Evolutionary conservation across 345 rosid species (phyloP).

Genomic region (Lepidium sativum): DNA sequence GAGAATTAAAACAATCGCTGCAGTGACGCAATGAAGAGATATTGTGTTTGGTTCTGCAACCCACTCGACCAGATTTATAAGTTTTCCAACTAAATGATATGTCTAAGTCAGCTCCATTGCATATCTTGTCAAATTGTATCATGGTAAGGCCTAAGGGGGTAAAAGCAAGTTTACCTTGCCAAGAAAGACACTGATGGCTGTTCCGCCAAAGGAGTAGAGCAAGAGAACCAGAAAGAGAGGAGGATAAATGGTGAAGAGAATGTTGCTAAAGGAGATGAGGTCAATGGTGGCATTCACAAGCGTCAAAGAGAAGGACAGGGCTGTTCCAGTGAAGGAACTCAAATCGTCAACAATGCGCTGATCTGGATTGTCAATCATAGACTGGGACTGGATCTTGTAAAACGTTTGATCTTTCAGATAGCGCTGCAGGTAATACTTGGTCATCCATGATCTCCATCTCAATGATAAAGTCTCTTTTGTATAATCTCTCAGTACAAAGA

Average conservation of each 20-base stretch:
- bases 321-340: conserved; percentile 80
- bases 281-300: conserved; percentile 80
- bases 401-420: conserved; percentile 63
- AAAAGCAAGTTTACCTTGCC: conserved; percentile 54
- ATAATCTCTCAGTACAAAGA: conserved; percentile 89
- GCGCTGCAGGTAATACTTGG: conserved; percentile 73
- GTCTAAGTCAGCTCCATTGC: background rate
- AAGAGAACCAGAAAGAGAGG: conserved; percentile 76
- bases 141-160: background rate
- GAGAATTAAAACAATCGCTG: background rate
- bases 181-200: conserved; percentile 68
- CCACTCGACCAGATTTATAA: background rate
- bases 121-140: background rate
- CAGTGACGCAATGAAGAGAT: background rate
- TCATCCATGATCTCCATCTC: conserved; percentile 99
- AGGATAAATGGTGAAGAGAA: conserved; percentile 84
- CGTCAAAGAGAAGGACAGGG: conserved; percentile 77
- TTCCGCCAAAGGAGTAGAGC: conserved; percentile 79
- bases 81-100: background rate
- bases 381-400: conserved; percentile 92
- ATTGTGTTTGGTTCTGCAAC: background rate
- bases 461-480: conserved; percentile 72
- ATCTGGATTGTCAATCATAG: conserved; percentile 89
- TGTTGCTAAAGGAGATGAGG: conserved; percentile 91
- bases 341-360: conserved; percentile 93